phyloP scores from a whole-genome alignment of 306 rosid genomes.

The Cicer pinnatifidum region DNA sequence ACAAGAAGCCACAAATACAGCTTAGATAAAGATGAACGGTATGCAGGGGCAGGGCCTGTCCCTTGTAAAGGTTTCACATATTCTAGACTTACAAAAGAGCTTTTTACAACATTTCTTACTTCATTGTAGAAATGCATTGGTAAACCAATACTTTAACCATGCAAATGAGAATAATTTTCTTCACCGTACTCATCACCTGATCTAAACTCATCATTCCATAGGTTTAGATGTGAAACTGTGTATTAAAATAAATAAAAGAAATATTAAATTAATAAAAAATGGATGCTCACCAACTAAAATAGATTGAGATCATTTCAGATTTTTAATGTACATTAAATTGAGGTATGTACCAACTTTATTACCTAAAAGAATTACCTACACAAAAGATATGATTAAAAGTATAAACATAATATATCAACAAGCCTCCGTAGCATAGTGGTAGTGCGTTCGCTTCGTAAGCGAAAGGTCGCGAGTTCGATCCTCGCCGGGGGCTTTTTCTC shows the following conservation, averaged over 20 bases:
- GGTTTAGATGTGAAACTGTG: not conserved
- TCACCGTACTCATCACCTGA: not conserved
- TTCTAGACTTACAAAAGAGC: constrained; percentile 17
- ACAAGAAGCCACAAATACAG: constrained; percentile 51
- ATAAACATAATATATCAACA: fast-evolving
- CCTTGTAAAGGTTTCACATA: not conserved
- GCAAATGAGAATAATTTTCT: not conserved
- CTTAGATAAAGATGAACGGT: constrained; percentile 51
- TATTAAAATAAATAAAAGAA: not conserved
- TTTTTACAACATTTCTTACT: not conserved
- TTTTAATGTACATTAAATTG: not conserved
- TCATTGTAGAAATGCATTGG: not conserved
- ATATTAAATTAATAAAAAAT: not conserved
- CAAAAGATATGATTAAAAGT: not conserved
- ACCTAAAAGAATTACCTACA: not conserved
- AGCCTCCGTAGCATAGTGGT: constrained; percentile 99
- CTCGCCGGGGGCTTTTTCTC: constrained; percentile 79
- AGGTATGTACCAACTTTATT: not conserved
- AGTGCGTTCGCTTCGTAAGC: constrained; percentile 99
- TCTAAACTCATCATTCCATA: not conserved
- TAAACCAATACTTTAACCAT: not conserved
- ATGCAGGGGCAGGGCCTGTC: constrained; percentile 36
- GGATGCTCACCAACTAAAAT: not conserved
- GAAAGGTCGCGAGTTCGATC: constrained; percentile 99
- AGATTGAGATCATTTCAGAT: not conserved